phyloP scores from a whole-genome alignment of 139 green algal species.

The Mesostigma viride region DNA sequence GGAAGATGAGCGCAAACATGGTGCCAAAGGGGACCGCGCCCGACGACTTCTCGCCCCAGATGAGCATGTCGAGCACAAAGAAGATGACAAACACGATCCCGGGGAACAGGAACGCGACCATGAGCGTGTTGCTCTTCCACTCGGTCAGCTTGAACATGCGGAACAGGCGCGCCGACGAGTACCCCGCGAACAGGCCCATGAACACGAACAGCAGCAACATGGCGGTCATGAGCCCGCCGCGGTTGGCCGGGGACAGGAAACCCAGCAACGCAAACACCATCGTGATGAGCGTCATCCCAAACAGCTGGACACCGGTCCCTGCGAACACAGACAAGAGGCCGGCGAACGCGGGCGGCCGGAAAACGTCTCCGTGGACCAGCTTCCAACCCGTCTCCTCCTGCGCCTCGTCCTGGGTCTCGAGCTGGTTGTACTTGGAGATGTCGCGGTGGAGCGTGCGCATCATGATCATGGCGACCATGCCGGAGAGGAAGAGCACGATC shows the following conservation, averaged over 20 bases:
- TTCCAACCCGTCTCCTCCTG: slow-evolving; percentile 97
- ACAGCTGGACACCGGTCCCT: slow-evolving; percentile 87
- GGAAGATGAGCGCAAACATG: slow-evolving; percentile 85
- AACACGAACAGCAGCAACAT: slow-evolving; percentile 95
- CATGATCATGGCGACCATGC: slow-evolving; percentile 99
- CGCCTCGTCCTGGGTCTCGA: slow-evolving; percentile 59
- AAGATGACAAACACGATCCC: slow-evolving; percentile 81
- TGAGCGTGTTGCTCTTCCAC: slow-evolving; percentile 82
- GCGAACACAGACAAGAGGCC: slow-evolving; percentile 76
- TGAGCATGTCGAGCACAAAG: slow-evolving; percentile 82
- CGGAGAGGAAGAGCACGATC: slow-evolving; percentile 96
- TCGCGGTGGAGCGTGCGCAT: slow-evolving; percentile 84
- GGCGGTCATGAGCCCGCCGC: slow-evolving; percentile 92
- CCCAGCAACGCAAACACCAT: slow-evolving; percentile 92
- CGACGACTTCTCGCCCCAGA: slow-evolving; percentile 82
- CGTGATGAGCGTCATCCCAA: slow-evolving; percentile 81
- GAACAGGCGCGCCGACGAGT: slow-evolving; percentile 83
- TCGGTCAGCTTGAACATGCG: slow-evolving; percentile 76
- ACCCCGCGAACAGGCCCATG: slow-evolving; percentile 90
- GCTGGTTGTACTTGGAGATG: slow-evolving; percentile 95
- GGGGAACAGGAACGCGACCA: slow-evolving; percentile 84
- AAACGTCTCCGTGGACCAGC: slow-evolving; percentile 97
- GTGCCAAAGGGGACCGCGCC: slow-evolving; percentile 92
- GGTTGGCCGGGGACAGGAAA: slow-evolving; percentile 95
- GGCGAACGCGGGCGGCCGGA: slow-evolving; percentile 60